A percentile compares a stretch with the other conserved stretches of the same genome.
These are phyloP conservation scores for Microdochium paspali DNA, from an alignment of 2,329 filamentous ascomycete genomes.

Conservation along the genomic window DNA sequence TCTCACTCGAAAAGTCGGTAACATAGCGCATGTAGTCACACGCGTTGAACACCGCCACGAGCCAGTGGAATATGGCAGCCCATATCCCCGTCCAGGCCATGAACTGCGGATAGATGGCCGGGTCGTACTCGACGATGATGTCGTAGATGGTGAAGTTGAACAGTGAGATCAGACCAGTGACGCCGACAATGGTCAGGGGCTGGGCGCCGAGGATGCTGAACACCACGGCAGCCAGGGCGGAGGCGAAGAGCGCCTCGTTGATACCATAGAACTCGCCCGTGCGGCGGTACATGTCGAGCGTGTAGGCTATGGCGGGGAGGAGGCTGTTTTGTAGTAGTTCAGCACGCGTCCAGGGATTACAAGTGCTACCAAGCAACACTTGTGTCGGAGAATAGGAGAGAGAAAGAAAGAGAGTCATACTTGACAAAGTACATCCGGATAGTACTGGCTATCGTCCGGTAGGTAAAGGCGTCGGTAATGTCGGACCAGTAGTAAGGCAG, in stretches of 20 bases:
- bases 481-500: constrained; percentile 48
- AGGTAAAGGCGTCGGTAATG: constrained; percentile 42
- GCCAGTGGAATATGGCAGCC: constrained; percentile 48
- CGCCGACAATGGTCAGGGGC: constrained; percentile 46
- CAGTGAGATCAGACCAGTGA: constrained; percentile 42
- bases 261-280: constrained; percentile 46
- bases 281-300: constrained; percentile 46
- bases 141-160: constrained; percentile 54
- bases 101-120: constrained; percentile 39
- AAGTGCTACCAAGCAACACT: too few relatives aligned
- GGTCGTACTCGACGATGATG: constrained; percentile 38
- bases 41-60: constrained; percentile 38
- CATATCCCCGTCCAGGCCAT: constrained; percentile 48
- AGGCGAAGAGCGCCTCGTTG: constrained; percentile 45
- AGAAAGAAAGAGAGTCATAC: constrained; percentile 12
- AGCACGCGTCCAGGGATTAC: too few relatives aligned
- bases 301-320: constrained; percentile 48
- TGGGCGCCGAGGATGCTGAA: constrained; percentile 42
- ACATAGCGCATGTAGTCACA: constrained; percentile 51
- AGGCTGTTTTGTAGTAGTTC: too few relatives aligned
- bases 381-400: not conserved
- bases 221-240: constrained; percentile 43
- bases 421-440: constrained; percentile 52
- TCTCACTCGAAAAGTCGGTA: constrained; percentile 44
- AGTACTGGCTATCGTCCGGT: constrained; percentile 42